Percentiles rank a stretch among this genome's conserved stretches.
phyloP scores from a whole-genome alignment of 2,329 filamentous ascomycete species.

The Metarhizium sp. region DNA sequence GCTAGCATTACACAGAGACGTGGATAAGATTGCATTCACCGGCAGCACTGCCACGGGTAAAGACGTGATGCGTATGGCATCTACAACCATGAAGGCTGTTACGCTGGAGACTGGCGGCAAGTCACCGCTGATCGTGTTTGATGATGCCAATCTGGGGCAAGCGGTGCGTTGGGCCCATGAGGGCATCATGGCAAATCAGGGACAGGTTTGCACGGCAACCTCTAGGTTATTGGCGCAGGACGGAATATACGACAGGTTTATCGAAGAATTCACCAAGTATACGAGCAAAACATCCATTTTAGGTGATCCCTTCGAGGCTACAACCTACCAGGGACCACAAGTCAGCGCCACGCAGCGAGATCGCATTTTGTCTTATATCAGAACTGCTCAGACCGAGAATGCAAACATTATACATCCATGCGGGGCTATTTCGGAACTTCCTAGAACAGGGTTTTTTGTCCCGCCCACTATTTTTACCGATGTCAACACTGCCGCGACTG shows the following conservation, averaged over 20 bases:
- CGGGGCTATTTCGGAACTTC: constrained; percentile 3
- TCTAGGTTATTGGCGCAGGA: constrained; percentile 52
- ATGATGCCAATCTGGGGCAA: constrained; percentile 52
- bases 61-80: constrained; percentile 61
- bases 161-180: constrained; percentile 42
- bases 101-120: constrained; percentile 54
- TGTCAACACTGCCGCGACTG: constrained; percentile 11
- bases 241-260: constrained; percentile 47
- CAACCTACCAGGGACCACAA: constrained; percentile 60
- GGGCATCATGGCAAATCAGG: constrained; percentile 44
- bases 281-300: constrained; percentile 46
- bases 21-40: constrained; percentile 67
- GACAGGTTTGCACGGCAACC: constrained; percentile 51
- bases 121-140: constrained; percentile 48
- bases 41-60: constrained; percentile 59
- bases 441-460: constrained; percentile 16
- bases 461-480: constrained; percentile 20
- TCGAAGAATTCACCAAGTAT: constrained; percentile 49
- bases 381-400: constrained; percentile 53
- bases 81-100: constrained; percentile 48
- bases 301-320: constrained; percentile 54
- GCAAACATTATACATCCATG: constrained; percentile 34
- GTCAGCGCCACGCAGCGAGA: constrained; percentile 57
- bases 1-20: constrained; percentile 50
- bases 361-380: constrained; percentile 54